Base-by-base conservation (phyloP, 1,284 basidiomycete genomes). In the Abortiporus biennis region DNA sequence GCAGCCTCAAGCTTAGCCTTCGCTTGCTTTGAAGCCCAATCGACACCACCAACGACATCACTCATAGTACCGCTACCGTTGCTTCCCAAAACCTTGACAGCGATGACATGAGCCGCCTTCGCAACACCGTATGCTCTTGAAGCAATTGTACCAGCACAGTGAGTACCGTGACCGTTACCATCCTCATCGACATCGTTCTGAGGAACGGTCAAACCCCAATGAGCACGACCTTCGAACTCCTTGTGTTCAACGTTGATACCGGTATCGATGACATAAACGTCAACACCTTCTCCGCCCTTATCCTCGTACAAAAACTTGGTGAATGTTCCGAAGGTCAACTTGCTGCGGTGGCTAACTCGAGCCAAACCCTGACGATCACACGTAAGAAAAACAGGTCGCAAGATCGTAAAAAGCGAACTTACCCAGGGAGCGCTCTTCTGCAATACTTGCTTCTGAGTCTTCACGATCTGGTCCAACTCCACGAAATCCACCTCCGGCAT, bases 31-130 rank as follows among this genome's bases (percentile, higher is more conserved):
- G 85, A 80, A 45, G 93, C 94, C 80, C 83, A 99, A 25, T 74
- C 66, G 46, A 96, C 91, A 61, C 93, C 94, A 15, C 72, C 77
- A 42, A 98, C 74, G 54, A 98, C 95, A 58, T 98, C 94, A 38
- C 88, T 85, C 92, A 96, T 97, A 47, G 85, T 78, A n/a, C 96
- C 96, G 47, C 84, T 88, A 36, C 96, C 96, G 56, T 92, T 88
- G 40, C 85, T 81, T 21, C 92, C 92, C 42, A 99, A 79, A 17
- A 99, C 96, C 78, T 99, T 99, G 69, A 99, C 95, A 38, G 96
- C 96, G 51, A 92, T 80, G 50, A 99, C 76, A 47, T 88, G 78
- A 37, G 93, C 94, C 53, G 78, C 77, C 80, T 98, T 99, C 44
- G 96, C 94, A 36, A 99, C 92, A 68, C 96, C 96, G 59, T 82